phyloP scores from a whole-genome alignment of 2,329 filamentous ascomycete species.

The Colletotrichum sidae region DNA sequence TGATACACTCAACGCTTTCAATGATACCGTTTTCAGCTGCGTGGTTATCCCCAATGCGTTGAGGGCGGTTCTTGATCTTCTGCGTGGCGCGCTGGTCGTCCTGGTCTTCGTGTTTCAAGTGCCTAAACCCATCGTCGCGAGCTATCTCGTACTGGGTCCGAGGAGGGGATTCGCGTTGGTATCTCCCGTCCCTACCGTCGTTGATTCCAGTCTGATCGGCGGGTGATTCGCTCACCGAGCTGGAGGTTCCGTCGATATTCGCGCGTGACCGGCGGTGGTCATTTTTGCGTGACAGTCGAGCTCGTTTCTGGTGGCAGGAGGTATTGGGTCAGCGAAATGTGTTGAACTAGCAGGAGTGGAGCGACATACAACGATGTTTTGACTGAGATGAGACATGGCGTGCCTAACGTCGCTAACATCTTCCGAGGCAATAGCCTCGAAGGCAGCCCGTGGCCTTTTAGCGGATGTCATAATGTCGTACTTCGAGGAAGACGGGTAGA shows the following conservation, averaged over 20 bases:
- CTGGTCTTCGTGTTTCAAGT: conserved; percentile 65
- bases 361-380: conserved; percentile 49
- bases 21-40: conserved; percentile 88
- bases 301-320: conserved; percentile 47
- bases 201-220: conserved; percentile 46
- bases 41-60: conserved; percentile 72
- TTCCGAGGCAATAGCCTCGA: conserved; percentile 43
- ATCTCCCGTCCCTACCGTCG: conserved; percentile 44
- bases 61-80: conserved; percentile 64
- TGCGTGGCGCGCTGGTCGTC: conserved; percentile 76
- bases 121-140: conserved; percentile 69
- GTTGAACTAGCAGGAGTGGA: background rate
- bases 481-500: no score
- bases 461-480: conserved; percentile 41
- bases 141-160: conserved; percentile 72
- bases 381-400: conserved; percentile 54
- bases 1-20: conserved; percentile 85
- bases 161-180: conserved; percentile 51
- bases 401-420: conserved; percentile 51
- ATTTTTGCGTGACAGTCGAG: conserved; percentile 46
- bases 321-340: background rate
- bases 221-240: conserved; percentile 39
- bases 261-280: conserved; percentile 35
- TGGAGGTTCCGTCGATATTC: conserved; percentile 23
- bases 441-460: conserved; percentile 57